These are phyloP conservation scores for Xylaria acuta DNA, from an alignment of 495 filamentous ascomycete genomes.

Conservation along the genomic window DNA sequence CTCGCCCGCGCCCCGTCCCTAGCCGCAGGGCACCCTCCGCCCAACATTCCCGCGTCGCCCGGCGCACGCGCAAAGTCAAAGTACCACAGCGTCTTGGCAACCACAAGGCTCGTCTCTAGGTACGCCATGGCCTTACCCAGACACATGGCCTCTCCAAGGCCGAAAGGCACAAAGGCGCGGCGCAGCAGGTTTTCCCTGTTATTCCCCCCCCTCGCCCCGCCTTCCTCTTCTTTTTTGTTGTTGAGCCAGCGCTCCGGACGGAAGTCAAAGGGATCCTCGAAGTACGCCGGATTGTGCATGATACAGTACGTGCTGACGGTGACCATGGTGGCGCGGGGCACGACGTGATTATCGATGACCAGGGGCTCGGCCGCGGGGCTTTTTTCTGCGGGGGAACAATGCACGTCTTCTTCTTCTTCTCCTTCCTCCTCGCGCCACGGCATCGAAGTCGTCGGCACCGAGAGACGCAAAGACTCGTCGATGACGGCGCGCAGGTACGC, in stretches of 20 bases:
- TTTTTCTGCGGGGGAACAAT: too few relatives aligned
- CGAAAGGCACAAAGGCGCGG: slow-evolving; percentile 61
- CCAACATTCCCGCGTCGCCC: not conserved
- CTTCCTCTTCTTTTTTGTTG: too few relatives aligned
- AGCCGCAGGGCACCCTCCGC: not conserved
- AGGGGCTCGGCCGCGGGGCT: slow-evolving; percentile 38
- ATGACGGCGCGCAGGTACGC: slow-evolving; percentile 55
- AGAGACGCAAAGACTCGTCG: slow-evolving; percentile 65
- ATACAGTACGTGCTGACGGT: slow-evolving; percentile 45
- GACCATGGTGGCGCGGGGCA: slow-evolving; percentile 34
- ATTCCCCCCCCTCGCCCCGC: too few relatives aligned
- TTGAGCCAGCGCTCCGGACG: slow-evolving; percentile 49
- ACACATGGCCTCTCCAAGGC: slow-evolving; percentile 61
- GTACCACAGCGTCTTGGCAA: slow-evolving; percentile 53
- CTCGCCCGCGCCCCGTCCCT: too few relatives aligned
- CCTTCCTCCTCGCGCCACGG: slow-evolving; percentile 49
- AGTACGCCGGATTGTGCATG: slow-evolving; percentile 47
- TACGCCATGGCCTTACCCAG: slow-evolving; percentile 64
- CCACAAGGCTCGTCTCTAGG: slow-evolving; percentile 58
- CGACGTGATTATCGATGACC: slow-evolving; percentile 30
- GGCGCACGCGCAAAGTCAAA: slow-evolving; percentile 30
- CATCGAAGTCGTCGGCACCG: slow-evolving; percentile 53
- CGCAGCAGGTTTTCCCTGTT: too few relatives aligned
- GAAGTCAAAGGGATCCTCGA: slow-evolving; percentile 43
- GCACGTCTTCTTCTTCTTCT: too few relatives aligned